Conservation (phyloP, 805 yeast species). For the Cyberlindnera mississippiensis region DNA sequence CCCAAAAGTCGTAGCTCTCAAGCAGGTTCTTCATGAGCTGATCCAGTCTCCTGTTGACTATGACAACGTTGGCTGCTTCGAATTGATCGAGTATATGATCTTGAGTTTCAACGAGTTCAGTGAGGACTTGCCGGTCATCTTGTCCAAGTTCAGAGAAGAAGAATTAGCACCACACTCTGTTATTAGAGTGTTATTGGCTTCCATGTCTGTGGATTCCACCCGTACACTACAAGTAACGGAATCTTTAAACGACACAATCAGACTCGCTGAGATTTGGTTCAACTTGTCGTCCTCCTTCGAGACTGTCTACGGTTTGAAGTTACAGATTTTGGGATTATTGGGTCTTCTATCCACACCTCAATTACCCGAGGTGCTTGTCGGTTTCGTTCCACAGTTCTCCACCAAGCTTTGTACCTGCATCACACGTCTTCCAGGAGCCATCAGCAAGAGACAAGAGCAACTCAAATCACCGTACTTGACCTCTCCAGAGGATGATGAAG, state of each 20-base stretch:
- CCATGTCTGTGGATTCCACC: conserved; percentile 58
- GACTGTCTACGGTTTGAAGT: conserved; percentile 74
- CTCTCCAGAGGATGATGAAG: conserved; percentile 1
- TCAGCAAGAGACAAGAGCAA: conserved; percentile 54
- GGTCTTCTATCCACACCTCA: conserved; percentile 41
- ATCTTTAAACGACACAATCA: conserved; percentile 40
- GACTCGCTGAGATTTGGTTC: conserved; percentile 64
- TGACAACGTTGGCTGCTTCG: conserved; percentile 35
- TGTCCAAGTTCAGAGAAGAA: conserved; percentile 21
- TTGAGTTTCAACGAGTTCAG: conserved; percentile 15
- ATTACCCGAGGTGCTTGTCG: conserved; percentile 34
- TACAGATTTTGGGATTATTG: conserved; percentile 64
- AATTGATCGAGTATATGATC: conserved; percentile 26
- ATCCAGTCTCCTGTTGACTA: conserved; percentile 21
- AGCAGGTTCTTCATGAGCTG: conserved; percentile 16
- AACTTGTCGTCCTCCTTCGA: conserved; percentile 43
- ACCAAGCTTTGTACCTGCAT: conserved; percentile 48
- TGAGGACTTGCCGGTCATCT: conserved; percentile 14
- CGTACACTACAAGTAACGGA: conserved; percentile 51
- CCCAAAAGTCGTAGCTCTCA: conserved; percentile 19
- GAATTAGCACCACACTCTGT: conserved; percentile 40
- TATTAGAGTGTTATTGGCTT: conserved; percentile 58
- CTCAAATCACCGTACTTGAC: conserved; percentile 46
- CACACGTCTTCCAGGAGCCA: conserved; percentile 66
- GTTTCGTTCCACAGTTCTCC: conserved; percentile 46